Conservation (phyloP, 441 rosid genomes). For the Gossypium davidsonii region DNA sequence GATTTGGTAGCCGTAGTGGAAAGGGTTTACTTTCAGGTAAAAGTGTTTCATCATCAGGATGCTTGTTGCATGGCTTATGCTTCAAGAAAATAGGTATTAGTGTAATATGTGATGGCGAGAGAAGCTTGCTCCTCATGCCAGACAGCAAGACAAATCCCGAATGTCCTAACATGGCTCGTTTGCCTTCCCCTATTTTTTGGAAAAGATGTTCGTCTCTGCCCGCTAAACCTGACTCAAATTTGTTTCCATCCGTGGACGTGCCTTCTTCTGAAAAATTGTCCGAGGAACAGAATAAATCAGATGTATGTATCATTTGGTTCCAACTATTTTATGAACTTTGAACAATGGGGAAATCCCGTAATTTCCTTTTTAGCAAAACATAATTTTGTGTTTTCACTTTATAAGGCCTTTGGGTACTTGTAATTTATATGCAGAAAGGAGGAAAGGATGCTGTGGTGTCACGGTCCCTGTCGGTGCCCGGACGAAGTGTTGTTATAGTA, state of each 20-base stretch:
- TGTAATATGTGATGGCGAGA: slow-evolving; percentile 42
- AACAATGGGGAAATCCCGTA: neutral
- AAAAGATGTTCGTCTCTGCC: slow-evolving; percentile 80
- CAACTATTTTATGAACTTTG: slow-evolving; percentile 4
- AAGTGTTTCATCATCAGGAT: slow-evolving; percentile 51
- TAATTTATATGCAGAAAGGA: slow-evolving; percentile 43
- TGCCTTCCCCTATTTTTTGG: slow-evolving; percentile 45
- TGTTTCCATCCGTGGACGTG: slow-evolving; percentile 54
- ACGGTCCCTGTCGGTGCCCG: slow-evolving; percentile 79
- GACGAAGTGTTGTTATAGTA: slow-evolving; percentile 67
- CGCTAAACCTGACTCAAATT: slow-evolving; percentile 47
- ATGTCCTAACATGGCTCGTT: slow-evolving; percentile 41
- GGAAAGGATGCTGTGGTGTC: slow-evolving; percentile 39
- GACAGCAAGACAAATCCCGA: slow-evolving; percentile 36
- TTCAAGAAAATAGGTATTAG: slow-evolving; percentile 50
- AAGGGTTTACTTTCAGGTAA: slow-evolving; percentile 54
- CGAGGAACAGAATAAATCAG: slow-evolving; percentile 40
- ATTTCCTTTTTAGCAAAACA: too few relatives aligned
- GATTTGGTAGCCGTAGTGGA: slow-evolving; percentile 42
- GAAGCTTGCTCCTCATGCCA: slow-evolving; percentile 55
- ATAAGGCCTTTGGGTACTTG: too few relatives aligned
- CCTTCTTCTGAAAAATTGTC: slow-evolving; percentile 60
- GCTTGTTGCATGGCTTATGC: slow-evolving; percentile 62
- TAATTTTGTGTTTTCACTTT: too few relatives aligned
- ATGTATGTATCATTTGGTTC: slow-evolving; percentile 25